Evolutionary conservation across 345 rosid genomes (phyloP), one percentile per base, ranked within the genome.

Genomic region (Salix caprea): DNA sequence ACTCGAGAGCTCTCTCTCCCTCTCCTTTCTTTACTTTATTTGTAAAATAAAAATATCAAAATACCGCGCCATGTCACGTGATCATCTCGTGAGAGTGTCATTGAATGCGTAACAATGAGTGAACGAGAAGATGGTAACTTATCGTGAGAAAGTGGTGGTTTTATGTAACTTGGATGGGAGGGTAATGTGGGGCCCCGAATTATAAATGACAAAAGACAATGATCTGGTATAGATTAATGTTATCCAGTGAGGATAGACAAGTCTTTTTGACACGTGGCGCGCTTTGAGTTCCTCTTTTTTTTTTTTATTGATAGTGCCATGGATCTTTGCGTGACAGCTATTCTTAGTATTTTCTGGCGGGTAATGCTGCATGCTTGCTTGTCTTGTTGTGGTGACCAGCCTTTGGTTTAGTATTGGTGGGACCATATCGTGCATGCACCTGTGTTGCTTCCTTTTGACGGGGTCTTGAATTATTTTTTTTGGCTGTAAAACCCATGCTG

Each of bases 121-220:
- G 24, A 56, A 56, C 26, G 62, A 56, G 62, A n/a, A 21, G 62
- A 1, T 56, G 24, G 6, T 23, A 56, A n/a, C 24, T 10, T 40
- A 3, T 24, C 68, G 76, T 61, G 50, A 72, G 67, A 72, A 23
- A 40, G 6, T 7, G 30, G 24, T 16, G 37, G 11, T 14, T 2
- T 42, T 12, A 0, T 16, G 24, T 61, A 24, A 26, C 76, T 70
- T 73, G 52, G 30, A 52, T 58, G 71, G 9, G 39, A 7, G 74
- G 75, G 50, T 23, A 23, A 65, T 2, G 78, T 68, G 82, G 85
- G 79, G 42, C 40, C 76, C 39, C 40, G 15, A 56, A 6, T 39
- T 52, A 52, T 39, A 21, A 34, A 40, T 54, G 72, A 44, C 26
- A 1, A 23, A 11, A n/a, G 9, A 19, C 8, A 23, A 56, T 56